A percentile compares a stretch with the other conserved stretches of the same genome.
Evolutionary conservation across 78 protist genomes (phyloP).

Genomic region (Neovahlkampfia damariscottae): DNA sequence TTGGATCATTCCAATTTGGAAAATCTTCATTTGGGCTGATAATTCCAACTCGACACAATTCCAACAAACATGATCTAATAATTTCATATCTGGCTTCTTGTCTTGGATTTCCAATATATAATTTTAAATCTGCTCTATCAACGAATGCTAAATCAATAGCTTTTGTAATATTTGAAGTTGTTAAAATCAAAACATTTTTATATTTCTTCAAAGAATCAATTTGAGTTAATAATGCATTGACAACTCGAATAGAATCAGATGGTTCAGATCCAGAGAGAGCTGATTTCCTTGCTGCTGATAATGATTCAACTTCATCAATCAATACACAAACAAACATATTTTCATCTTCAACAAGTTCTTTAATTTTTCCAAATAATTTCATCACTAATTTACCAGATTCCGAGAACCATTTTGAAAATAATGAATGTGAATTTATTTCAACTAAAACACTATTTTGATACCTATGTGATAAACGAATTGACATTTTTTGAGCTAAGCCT

Average conservation of each 20-base stretch:
- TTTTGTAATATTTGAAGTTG: constrained; percentile 81
- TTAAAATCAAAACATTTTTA: constrained; percentile 65
- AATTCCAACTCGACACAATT: constrained; percentile 43
- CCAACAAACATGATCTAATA: constrained; percentile 42
- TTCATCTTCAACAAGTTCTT: constrained; percentile 40
- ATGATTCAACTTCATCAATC: constrained; percentile 80
- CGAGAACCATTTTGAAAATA: constrained; percentile 91
- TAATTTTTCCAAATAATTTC: constrained; percentile 56
- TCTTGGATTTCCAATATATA: constrained; percentile 73
- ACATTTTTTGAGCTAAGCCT: constrained; percentile 84
- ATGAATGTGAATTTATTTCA: constrained; percentile 72
- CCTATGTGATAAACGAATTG: constrained; percentile 38
- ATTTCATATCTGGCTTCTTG: constrained; percentile 36
- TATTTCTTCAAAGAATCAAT: constrained; percentile 55
- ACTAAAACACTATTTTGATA: constrained; percentile 29
- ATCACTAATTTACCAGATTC: constrained; percentile 94
- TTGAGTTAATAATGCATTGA: constrained; percentile 95
- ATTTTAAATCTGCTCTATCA: constrained; percentile 90
- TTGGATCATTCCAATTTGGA: neutral
- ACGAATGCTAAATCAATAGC: constrained; percentile 80
- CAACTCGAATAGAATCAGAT: constrained; percentile 89
- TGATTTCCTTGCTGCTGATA: constrained; percentile 72
- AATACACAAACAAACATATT: constrained; percentile 43
- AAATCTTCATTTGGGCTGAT: neutral
- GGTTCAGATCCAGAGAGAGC: constrained; percentile 78